Percentiles rank a stretch among this genome's conserved stretches.
phyloP scores from a whole-genome alignment of 768 basidiomycete species.

The Tulasnella sp. region DNA sequence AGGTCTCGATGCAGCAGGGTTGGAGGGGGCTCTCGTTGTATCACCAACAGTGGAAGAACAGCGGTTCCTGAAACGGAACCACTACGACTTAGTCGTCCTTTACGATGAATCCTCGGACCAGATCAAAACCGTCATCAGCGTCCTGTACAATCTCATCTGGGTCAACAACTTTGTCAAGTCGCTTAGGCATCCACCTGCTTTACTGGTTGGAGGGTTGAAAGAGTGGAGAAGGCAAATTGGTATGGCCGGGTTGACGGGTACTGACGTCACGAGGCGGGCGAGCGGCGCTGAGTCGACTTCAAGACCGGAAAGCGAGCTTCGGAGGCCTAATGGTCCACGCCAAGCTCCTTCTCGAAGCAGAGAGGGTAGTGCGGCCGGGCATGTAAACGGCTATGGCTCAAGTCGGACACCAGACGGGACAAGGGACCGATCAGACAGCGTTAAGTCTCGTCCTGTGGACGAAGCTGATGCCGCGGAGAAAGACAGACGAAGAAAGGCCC shows the following conservation, averaged over 20 bases:
- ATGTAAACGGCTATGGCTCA: constrained; percentile 1
- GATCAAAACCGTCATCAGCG: constrained; percentile 43
- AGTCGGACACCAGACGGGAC: constrained; percentile 3
- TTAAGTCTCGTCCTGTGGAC: background rate
- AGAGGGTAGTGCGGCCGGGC: background rate
- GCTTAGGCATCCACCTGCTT: constrained; percentile 65
- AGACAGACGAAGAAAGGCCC: constrained; percentile 9
- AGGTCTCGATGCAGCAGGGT: constrained; percentile 55
- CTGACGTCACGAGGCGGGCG: constrained; percentile 19
- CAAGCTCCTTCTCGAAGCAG: background rate
- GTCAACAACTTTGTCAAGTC: constrained; percentile 62
- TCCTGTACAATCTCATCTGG: constrained; percentile 60
- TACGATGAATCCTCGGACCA: constrained; percentile 56
- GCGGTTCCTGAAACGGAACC: constrained; percentile 76
- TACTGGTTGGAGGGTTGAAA: constrained; percentile 76
- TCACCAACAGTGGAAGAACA: constrained; percentile 61
- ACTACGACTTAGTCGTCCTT: constrained; percentile 80
- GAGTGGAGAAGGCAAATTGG: constrained; percentile 63
- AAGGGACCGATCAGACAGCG: constrained; percentile 9
- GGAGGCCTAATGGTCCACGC: constrained; percentile 5
- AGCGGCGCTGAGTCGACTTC: background rate
- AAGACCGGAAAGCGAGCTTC: background rate
- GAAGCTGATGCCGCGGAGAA: constrained; percentile 9
- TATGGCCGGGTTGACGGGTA: constrained; percentile 29
- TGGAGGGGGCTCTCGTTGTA: constrained; percentile 68